phyloP scores from a whole-genome alignment of 2,329 filamentous ascomycete genomes.

The Truncatella angustata region DNA sequence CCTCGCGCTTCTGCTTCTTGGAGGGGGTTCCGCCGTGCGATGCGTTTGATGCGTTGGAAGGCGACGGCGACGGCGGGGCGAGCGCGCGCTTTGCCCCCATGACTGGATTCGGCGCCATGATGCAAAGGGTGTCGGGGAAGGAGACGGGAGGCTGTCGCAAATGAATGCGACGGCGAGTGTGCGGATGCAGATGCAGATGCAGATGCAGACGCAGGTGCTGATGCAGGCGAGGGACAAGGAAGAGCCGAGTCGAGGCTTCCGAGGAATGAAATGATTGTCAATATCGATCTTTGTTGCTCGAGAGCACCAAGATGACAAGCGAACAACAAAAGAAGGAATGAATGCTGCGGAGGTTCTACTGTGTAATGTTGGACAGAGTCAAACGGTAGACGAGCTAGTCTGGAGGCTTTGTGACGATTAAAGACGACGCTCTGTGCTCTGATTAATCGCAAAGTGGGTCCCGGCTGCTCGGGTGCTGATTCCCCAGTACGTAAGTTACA shows the following conservation, averaged over 20 bases:
- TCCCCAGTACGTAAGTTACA: not conserved
- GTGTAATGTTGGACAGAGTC: too few relatives aligned
- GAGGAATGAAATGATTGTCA: too few relatives aligned
- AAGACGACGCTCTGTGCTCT: not conserved
- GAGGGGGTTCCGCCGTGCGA: constrained; percentile 63
- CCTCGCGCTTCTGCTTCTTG: constrained; percentile 59
- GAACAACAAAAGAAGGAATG: not conserved
- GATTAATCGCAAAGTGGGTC: not conserved
- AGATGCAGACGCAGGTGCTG: too few relatives aligned
- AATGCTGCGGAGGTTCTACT: too few relatives aligned
- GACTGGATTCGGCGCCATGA: constrained; percentile 1
- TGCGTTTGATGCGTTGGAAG: constrained; percentile 44
- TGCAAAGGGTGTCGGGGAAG: not conserved
- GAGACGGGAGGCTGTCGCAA: not conserved
- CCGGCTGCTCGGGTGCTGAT: too few relatives aligned
- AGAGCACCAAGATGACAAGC: not conserved
- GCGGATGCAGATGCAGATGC: too few relatives aligned
- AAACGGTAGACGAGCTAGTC: too few relatives aligned
- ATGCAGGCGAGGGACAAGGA: too few relatives aligned
- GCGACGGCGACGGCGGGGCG: constrained; percentile 62
- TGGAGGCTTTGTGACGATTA: too few relatives aligned
- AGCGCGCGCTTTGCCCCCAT: constrained; percentile 44
- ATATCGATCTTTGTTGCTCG: not conserved
- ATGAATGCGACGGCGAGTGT: not conserved
- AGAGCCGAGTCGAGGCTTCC: too few relatives aligned